Evolutionary conservation across 202 grass and related monocot species (phyloP).

Genomic region (Musa balbisiana): DNA sequence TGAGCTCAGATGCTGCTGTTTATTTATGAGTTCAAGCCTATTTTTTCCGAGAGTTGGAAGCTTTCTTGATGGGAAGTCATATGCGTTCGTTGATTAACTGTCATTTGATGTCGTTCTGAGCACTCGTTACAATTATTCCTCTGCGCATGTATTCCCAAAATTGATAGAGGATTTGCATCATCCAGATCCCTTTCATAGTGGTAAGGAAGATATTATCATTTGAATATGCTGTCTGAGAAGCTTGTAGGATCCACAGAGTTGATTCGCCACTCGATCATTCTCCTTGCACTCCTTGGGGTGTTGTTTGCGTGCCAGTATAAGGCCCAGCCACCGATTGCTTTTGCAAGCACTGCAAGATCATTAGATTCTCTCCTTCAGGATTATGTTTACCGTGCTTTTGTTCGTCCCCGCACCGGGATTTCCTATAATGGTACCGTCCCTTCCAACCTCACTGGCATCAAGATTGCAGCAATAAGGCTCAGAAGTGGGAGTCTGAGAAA

Average conservation of each 20-base stretch:
- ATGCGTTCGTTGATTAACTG: background rate
- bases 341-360: constrained; percentile 17
- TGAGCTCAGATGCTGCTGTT: background rate
- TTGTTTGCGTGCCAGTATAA: constrained; percentile 25
- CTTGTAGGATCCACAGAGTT: constrained; percentile 28
- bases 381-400: constrained; percentile 51
- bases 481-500: constrained; percentile 66
- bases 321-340: constrained; percentile 16
- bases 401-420: constrained; percentile 52
- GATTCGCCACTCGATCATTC: constrained; percentile 28
- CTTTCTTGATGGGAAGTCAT: background rate
- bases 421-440: constrained; percentile 49
- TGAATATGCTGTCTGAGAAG: background rate
- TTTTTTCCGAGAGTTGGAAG: background rate
- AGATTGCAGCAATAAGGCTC: constrained; percentile 55
- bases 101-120: background rate
- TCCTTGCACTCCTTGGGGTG: constrained; percentile 33
- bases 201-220: background rate
- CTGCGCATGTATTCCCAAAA: background rate
- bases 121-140: background rate
- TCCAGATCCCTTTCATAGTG: background rate
- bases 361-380: constrained; percentile 63
- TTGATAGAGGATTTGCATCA: background rate
- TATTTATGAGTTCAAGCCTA: background rate
- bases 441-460: constrained; percentile 44